These are phyloP conservation scores for Cornus kousa DNA, from an alignment of 148 eudicot genomes.

Conservation along the genomic window DNA sequence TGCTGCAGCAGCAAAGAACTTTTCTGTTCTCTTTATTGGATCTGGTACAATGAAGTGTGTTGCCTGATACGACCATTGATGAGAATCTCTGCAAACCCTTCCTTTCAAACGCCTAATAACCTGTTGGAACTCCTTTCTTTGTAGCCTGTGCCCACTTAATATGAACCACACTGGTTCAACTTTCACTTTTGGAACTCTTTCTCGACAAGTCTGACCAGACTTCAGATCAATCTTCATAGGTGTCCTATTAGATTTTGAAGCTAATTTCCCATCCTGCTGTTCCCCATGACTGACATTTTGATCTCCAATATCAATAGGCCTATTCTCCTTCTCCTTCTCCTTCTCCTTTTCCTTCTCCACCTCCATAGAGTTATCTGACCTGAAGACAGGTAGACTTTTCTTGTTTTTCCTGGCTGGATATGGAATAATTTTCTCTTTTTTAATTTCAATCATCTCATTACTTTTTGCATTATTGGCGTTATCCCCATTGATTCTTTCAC, in stretches of 20 bases:
- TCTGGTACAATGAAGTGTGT: conserved; percentile 91
- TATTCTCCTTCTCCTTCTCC: conserved; percentile 64
- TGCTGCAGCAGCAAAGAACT: conserved; percentile 97
- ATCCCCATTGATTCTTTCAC: conserved; percentile 4
- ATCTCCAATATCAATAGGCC: conserved; percentile 23
- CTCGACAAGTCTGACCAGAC: conserved; percentile 15
- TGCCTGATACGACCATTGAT: conserved; percentile 96
- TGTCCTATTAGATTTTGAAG: conserved; percentile 23
- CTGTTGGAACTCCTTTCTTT: conserved; percentile 86
- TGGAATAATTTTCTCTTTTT: conserved; percentile 19
- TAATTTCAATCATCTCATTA: conserved; percentile 15
- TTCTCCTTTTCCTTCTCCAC: conserved; percentile 59
- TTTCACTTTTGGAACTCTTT: conserved; percentile 9
- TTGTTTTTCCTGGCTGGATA: conserved; percentile 22
- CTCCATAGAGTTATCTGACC: conserved; percentile 25
- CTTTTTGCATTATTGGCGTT: conserved; percentile 15
- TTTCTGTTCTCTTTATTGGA: conserved; percentile 86
- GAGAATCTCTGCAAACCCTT: conserved; percentile 86
- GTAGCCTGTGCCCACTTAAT: conserved; percentile 84
- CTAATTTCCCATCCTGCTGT: conserved; percentile 23
- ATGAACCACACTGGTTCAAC: conserved; percentile 65
- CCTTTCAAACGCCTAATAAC: conserved; percentile 76
- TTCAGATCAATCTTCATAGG: conserved; percentile 21
- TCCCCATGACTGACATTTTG: conserved; percentile 26
- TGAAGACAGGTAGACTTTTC: conserved; percentile 23